Conservation (phyloP, 805 yeast species). For the Myxozyma sirexii region DNA sequence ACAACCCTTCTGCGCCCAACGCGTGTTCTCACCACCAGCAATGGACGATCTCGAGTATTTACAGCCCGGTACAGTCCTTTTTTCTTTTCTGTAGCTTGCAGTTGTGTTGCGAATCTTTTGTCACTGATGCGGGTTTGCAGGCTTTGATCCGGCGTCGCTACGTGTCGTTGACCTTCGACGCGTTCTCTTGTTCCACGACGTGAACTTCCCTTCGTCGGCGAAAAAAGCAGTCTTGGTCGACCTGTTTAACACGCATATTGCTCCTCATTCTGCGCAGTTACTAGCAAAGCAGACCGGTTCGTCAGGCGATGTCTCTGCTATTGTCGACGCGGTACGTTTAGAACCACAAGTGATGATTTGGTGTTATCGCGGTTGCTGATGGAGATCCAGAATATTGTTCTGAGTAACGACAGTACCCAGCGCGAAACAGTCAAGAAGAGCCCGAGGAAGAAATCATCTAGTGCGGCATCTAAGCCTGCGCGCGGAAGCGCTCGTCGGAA, state of each 20-base stretch:
- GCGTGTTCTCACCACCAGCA: neutral
- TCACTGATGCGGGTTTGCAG: too few relatives aligned
- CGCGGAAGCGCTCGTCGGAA: neutral
- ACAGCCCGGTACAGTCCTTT: constrained; percentile 10
- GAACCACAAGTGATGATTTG: neutral
- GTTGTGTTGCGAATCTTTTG: neutral
- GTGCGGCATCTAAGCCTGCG: neutral
- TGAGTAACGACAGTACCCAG: neutral
- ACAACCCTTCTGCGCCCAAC: neutral
- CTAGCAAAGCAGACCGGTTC: constrained; percentile 42
- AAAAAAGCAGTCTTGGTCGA: constrained; percentile 67
- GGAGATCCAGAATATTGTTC: neutral
- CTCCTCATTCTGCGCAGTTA: constrained; percentile 51
- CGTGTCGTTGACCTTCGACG: constrained; percentile 72
- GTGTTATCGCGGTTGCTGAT: neutral
- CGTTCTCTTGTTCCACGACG: constrained; percentile 62
- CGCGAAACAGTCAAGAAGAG: neutral
- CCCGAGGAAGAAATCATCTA: constrained; percentile 1
- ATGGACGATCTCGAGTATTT: constrained; percentile 20
- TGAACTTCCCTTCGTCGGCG: constrained; percentile 62
- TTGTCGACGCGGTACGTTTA: constrained; percentile 46
- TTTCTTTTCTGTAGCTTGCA: too few relatives aligned
- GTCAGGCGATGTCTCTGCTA: constrained; percentile 43
- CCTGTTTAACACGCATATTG: constrained; percentile 52
- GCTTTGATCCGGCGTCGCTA: constrained; percentile 67